Conservation (phyloP, 2,329 filamentous ascomycete species). For the Diaporthe caulivora region DNA sequence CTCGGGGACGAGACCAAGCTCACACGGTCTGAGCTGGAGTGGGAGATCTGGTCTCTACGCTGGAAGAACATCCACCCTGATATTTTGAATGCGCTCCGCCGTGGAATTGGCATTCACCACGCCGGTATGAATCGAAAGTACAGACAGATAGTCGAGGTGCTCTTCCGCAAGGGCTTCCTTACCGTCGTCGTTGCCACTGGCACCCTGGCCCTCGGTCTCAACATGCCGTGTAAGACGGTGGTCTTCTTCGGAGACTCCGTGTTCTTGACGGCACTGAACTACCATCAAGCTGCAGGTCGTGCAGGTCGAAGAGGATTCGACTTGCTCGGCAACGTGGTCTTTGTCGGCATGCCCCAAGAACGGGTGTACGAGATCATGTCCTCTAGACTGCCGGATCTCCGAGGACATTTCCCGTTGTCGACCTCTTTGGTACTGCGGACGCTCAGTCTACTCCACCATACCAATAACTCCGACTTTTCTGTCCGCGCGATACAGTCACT, state of each 20-base stretch:
- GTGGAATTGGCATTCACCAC: constrained; percentile 83
- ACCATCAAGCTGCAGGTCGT: constrained; percentile 81
- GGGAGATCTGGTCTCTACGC: constrained; percentile 64
- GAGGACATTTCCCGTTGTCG: constrained; percentile 83
- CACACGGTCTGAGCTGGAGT: constrained; percentile 68
- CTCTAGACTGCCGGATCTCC: constrained; percentile 78
- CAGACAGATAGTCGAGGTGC: constrained; percentile 78
- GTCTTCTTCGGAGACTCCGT: constrained; percentile 81
- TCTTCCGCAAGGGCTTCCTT: constrained; percentile 80
- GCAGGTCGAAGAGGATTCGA: constrained; percentile 86
- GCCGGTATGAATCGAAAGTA: constrained; percentile 84
- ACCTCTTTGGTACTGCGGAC: constrained; percentile 78
- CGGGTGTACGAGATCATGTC: constrained; percentile 79
- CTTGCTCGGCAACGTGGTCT: constrained; percentile 84
- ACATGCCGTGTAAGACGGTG: constrained; percentile 87
- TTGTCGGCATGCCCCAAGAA: constrained; percentile 72
- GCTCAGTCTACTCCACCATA: constrained; percentile 75
- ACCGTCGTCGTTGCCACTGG: constrained; percentile 81
- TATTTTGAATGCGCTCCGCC: constrained; percentile 70
- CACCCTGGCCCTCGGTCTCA: constrained; percentile 82
- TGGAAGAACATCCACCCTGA: constrained; percentile 61
- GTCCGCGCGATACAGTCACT: constrained; percentile 73
- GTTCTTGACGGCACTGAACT: constrained; percentile 81
- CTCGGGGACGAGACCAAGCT: constrained; percentile 75
- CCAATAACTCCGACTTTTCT: constrained; percentile 72